phyloP scores from a whole-genome alignment of 352 stramenopile species.

The Phytophthora uliginosa region DNA sequence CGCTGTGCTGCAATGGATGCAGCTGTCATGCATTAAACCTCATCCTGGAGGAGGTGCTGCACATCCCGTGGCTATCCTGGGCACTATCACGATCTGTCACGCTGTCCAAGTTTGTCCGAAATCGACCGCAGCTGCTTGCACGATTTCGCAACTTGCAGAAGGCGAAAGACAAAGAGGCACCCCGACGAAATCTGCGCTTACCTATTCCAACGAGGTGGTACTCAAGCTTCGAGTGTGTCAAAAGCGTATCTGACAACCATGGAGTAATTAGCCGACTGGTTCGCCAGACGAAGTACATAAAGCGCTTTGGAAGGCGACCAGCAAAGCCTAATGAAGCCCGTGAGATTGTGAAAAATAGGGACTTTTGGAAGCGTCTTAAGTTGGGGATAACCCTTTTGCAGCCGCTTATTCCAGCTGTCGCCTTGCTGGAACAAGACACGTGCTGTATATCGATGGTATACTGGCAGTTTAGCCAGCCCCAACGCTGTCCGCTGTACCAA shows the following conservation, averaged over 20 bases:
- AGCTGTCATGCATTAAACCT: background rate
- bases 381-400: background rate
- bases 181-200: background rate
- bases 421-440: background rate
- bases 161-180: background rate
- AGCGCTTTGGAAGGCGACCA: too few relatives aligned
- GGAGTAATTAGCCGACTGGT: too few relatives aligned
- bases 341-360: background rate
- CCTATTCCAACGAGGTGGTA: too few relatives aligned
- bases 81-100: background rate
- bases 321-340: background rate
- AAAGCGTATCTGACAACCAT: too few relatives aligned
- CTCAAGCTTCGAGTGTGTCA: too few relatives aligned
- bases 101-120: background rate
- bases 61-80: background rate
- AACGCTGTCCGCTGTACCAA: background rate
- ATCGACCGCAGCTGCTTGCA: background rate
- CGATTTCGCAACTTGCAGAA: background rate
- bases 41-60: background rate
- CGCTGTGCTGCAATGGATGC: background rate
- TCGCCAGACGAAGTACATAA: background rate
- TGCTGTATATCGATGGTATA: background rate
- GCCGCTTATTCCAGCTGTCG: background rate
- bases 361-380: background rate
- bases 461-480: too few relatives aligned